These are phyloP conservation scores for Corylus avellana DNA, from an alignment of 306 rosid species.

Conservation along the genomic window DNA sequence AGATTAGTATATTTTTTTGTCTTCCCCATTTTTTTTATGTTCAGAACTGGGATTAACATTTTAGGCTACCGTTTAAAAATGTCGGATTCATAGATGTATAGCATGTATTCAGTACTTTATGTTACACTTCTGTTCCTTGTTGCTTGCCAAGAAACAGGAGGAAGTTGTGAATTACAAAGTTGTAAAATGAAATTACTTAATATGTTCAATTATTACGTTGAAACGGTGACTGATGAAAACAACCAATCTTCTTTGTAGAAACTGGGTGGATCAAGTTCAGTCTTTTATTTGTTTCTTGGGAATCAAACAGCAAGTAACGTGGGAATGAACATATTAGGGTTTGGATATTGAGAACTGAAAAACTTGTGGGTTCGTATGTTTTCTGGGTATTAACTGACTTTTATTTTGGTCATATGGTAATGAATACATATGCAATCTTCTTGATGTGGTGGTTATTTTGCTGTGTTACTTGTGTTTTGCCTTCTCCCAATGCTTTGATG, in stretches of 20 bases:
- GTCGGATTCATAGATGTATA: too few species aligned
- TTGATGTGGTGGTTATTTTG: background rate
- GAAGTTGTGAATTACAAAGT: background rate
- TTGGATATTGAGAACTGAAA: background rate
- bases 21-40: too few species aligned
- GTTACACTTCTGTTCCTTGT: too few species aligned
- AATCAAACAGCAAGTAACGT: background rate
- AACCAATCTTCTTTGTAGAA: background rate
- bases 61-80: too few species aligned
- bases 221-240: background rate
- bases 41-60: background rate
- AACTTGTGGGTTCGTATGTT: background rate
- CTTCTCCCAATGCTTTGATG: background rate
- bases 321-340: too few species aligned
- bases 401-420: background rate
- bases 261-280: background rate
- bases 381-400: background rate
- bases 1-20: too few species aligned
- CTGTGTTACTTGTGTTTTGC: too few species aligned
- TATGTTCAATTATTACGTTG: background rate
- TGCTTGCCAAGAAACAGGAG: background rate
- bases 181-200: background rate
- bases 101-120: too few species aligned
- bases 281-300: background rate
- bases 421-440: background rate